A percentile compares a stretch with the other conserved stretches of the same genome.
Conservation (phyloP, 345 rosid genomes). For the Fremontodendron californicum region DNA sequence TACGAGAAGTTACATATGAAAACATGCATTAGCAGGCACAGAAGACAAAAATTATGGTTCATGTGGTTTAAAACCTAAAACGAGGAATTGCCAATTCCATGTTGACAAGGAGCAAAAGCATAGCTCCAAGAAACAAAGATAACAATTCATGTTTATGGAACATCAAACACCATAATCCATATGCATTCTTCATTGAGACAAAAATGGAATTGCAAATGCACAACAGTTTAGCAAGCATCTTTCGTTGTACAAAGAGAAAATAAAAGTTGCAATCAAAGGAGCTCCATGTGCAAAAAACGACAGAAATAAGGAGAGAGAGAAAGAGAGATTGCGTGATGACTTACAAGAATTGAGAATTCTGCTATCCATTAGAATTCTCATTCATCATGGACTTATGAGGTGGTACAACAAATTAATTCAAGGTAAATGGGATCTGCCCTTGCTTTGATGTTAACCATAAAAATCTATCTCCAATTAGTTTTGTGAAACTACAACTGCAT, state of each 20-base stretch:
- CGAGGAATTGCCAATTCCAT: not conserved
- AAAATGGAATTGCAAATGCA: not conserved
- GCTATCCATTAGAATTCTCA: not conserved
- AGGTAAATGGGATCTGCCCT: conserved; percentile 10
- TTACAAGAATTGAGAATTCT: conserved; percentile 1
- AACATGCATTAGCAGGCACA: not conserved
- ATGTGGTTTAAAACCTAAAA: not conserved
- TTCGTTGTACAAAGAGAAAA: not conserved
- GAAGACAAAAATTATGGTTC: not conserved
- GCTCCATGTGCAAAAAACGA: not conserved
- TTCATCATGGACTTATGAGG: conserved; percentile 20
- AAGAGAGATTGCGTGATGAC: not conserved
- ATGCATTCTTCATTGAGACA: not conserved
- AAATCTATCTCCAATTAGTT: conserved; percentile 11
- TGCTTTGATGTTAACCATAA: conserved; percentile 10
- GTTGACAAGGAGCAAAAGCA: too few relatives aligned
- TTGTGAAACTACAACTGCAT: conserved; percentile 21
- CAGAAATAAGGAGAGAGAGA: not conserved
- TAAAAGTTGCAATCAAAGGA: not conserved
- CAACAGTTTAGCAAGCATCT: not conserved
- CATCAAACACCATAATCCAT: not conserved
- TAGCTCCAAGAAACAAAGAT: not conserved
- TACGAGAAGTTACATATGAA: not conserved
- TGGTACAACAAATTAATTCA: conserved; percentile 22
- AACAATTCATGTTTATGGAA: not conserved